phyloP scores from a whole-genome alignment of 805 yeast species.

The Wickerhamiella cacticola region DNA sequence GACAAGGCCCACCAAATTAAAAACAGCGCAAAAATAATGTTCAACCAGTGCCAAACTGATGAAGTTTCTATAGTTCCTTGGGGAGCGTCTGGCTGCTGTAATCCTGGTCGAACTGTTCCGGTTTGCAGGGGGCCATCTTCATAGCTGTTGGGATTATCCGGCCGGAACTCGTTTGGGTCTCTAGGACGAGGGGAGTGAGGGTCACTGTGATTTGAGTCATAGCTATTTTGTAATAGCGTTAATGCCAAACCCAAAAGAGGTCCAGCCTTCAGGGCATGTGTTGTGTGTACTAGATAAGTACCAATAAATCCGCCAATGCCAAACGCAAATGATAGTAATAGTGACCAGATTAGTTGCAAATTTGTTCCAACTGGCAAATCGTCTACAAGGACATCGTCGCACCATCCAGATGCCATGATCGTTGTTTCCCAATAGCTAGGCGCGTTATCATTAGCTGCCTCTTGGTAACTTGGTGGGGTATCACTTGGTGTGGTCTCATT shows the following conservation, averaged over 20 bases:
- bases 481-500: constrained; percentile 34
- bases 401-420: constrained; percentile 58
- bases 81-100: constrained; percentile 1
- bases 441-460: constrained; percentile 84
- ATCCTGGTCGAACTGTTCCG: constrained; percentile 4
- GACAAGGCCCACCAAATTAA: constrained; percentile 7
- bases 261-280: constrained; percentile 95
- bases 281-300: constrained; percentile 83
- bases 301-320: constrained; percentile 87
- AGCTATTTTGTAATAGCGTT: constrained; percentile 64
- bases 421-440: constrained; percentile 97
- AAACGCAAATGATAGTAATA: constrained; percentile 77
- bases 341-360: constrained; percentile 84
- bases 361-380: constrained; percentile 91
- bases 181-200: constrained; percentile 20
- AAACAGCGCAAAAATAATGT: neutral
- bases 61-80: neutral
- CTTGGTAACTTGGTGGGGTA: constrained; percentile 78
- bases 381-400: constrained; percentile 84
- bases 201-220: constrained; percentile 39
- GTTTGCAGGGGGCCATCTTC: constrained; percentile 28
- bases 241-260: constrained; percentile 84
- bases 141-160: constrained; percentile 46
- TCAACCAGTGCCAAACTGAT: neutral
- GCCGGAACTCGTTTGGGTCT: constrained; percentile 35